Percentiles rank a stretch among this genome's conserved stretches.
Conservation (phyloP, 2,329 filamentous ascomycete species). For the Cercospora janseana region DNA sequence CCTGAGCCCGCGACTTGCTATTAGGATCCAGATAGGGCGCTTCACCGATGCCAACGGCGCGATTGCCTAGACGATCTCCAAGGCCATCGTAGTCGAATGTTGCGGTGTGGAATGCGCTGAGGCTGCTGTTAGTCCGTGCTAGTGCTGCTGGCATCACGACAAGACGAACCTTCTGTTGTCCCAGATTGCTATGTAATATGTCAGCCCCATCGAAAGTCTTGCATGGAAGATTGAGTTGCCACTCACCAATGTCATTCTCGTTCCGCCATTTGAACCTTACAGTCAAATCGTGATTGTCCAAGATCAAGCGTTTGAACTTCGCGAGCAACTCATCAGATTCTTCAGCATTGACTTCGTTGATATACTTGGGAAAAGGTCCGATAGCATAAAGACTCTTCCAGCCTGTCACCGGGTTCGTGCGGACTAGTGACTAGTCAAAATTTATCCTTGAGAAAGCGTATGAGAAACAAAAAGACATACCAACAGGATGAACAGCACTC, state of each 20-base stretch:
- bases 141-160: too few relatives aligned
- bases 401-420: conserved; percentile 60
- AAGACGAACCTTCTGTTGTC: conserved; percentile 52
- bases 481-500: conserved; percentile 46
- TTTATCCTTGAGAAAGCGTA: not conserved
- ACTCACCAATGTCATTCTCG: conserved; percentile 47
- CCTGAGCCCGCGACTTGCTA: conserved; percentile 45
- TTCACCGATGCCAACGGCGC: conserved; percentile 57
- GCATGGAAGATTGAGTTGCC: not conserved
- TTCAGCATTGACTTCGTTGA: conserved; percentile 50
- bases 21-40: conserved; percentile 55
- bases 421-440: conserved; percentile 36
- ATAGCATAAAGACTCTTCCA: conserved; percentile 62
- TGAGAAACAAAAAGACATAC: not conserved
- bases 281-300: conserved; percentile 53
- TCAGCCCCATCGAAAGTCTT: conserved; percentile 29
- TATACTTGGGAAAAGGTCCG: conserved; percentile 55
- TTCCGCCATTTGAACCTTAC: conserved; percentile 52
- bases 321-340: conserved; percentile 30
- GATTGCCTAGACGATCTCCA: conserved; percentile 52
- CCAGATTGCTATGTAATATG: conserved; percentile 55
- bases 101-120: conserved; percentile 58
- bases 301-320: conserved; percentile 38
- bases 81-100: conserved; percentile 61
- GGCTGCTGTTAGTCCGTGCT: conserved; percentile 63